These are phyloP conservation scores for Agaricus subrufescens DNA, from an alignment of 768 basidiomycete species.

Conservation along the genomic window DNA sequence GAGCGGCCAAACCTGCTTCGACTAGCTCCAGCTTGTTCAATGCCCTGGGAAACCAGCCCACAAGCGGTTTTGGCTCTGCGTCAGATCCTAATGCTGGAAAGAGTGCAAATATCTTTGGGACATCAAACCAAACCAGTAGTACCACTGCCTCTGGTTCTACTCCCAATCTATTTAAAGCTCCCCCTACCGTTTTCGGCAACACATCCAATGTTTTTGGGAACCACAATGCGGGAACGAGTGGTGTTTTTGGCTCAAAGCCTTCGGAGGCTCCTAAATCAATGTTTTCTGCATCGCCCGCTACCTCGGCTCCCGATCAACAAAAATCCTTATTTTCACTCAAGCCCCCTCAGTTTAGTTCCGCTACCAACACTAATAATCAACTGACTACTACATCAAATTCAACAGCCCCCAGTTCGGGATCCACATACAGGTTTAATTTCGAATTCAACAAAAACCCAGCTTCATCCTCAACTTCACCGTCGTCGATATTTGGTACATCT, in stretches of 20 bases:
- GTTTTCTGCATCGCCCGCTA: neutral
- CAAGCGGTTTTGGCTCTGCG: conserved; percentile 2
- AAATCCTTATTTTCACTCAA: conserved; percentile 1
- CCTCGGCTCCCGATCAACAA: neutral
- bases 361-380: neutral
- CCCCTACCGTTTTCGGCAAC: neutral
- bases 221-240: neutral
- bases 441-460: neutral
- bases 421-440: neutral
- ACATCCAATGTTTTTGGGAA: neutral
- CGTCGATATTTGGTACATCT: neutral
- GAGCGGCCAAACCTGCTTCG: conserved; percentile 9
- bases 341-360: neutral
- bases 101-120: neutral
- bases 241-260: conserved; percentile 10
- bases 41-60: neutral
- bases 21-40: conserved; percentile 14
- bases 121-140: neutral
- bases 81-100: conserved; percentile 1
- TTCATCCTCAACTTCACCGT: neutral
- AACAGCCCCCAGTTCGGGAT: neutral
- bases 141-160: neutral
- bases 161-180: neutral
- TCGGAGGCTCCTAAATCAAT: conserved; percentile 12
- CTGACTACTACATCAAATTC: neutral